phyloP scores from a whole-genome alignment of 352 stramenopile genomes.

The Thalassiosira mediterranea region DNA sequence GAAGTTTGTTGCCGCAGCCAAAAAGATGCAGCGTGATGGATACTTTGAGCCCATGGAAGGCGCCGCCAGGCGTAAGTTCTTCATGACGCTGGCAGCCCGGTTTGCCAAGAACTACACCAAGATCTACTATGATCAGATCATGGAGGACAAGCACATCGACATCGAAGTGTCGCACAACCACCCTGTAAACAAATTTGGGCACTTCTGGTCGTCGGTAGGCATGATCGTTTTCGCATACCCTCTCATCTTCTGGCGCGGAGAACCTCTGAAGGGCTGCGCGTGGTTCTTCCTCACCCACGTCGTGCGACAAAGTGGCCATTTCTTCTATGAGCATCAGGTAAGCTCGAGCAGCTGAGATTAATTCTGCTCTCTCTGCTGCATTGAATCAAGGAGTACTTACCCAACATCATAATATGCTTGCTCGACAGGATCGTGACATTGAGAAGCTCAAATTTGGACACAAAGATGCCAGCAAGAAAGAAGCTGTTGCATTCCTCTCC shows the following conservation, averaged over 20 bases:
- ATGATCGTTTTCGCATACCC: constrained; percentile 66
- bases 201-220: constrained; percentile 55
- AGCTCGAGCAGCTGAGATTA: too few relatives aligned
- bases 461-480: constrained; percentile 61
- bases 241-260: constrained; percentile 44
- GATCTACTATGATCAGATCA: constrained; percentile 58
- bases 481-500: constrained; percentile 44
- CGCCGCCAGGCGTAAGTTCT: constrained; percentile 23
- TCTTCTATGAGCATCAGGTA: constrained; percentile 66
- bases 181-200: constrained; percentile 63
- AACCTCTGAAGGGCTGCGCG: constrained; percentile 40
- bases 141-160: constrained; percentile 65
- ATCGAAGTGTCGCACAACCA: constrained; percentile 66
- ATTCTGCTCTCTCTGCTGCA: background rate
- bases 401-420: background rate
- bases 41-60: constrained; percentile 46
- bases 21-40: constrained; percentile 53
- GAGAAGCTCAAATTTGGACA: constrained; percentile 71
- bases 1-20: constrained; percentile 54
- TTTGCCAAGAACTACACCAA: constrained; percentile 48
- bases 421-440: constrained; percentile 51
- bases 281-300: constrained; percentile 62
- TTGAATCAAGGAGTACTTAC: background rate
- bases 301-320: constrained; percentile 56
- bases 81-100: constrained; percentile 13